Base-by-base conservation (phyloP, 768 basidiomycete species). In the Suillus luteus region DNA sequence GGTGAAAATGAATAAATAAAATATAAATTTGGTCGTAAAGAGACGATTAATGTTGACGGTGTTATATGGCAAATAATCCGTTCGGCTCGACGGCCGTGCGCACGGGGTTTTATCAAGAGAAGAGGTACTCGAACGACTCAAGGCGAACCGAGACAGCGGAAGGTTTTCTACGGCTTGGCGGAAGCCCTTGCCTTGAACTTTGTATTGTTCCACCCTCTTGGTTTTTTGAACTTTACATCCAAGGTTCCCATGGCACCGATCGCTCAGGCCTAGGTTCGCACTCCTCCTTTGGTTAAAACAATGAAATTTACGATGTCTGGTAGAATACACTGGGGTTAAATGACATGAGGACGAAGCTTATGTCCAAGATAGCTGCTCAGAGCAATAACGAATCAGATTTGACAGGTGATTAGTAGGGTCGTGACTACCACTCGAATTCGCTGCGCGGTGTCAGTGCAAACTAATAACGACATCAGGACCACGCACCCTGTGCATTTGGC, bases 401-500 rank as follows among this genome's bases (percentile, higher is more conserved):
- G 38, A 38, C 37, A 57, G 15, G 22, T 38, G 14, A 22, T 24
- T 51, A 51, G 55, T 27, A 24, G 38, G 24, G 38, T 2, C 52
- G 64, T 37, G 27, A 64, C 68, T 78, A 82, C 81, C 81, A 82
- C 68, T 82, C 81, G 46, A 82, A 82, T 71, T 82, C 81, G 19
- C 81, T 82, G 67, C 46, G 35, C 22, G 51, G 24, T 1, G 35
- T 64, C 46, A 43, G 44, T 60, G 49, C 64, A 24, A 65, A 54
- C 40, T 5, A n/a, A 15, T 61, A 19, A 52, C 44, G 31, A 43
- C 8, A 38, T 15, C 46, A 62, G 38, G 44, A n/a, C 5, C 33
- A 78, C 88, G 73, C 72, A 98, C 96, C 96, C 96, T 7, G 88
- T 95, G 78, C 96, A 99, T 76, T 97, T 96, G 60, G 92, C 86